Base-by-base conservation (phyloP, 2,329 filamentous ascomycete genomes). In the Cladosporium sp. region DNA sequence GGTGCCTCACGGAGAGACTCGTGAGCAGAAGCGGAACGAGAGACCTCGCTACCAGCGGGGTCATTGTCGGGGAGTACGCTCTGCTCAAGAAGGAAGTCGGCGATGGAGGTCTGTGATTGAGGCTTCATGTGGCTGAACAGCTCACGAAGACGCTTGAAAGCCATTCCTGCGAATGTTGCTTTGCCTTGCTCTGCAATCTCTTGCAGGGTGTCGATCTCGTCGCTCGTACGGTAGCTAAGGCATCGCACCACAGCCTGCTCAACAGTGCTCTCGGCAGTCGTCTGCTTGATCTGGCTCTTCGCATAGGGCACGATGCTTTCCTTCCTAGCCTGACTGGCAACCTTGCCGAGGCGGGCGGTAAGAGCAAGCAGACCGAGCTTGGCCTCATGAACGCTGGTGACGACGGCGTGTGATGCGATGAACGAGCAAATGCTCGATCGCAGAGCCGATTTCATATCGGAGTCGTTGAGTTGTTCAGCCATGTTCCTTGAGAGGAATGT, bases 121-220 rank as follows among this genome's bases (percentile, higher is more conserved):
- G 84, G 81, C 74, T 91, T 92, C 80, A 93, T 85, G 0, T 82
- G 84, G 3, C 86, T 76, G 92, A 93, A 97, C 67, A 94, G 85
- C 66, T 86, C 83, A 65, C 85, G 84, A 26, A 97, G 81, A 44
- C 90, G 88, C 50, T 83, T 80, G 74, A 96, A 94, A 28, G 89
- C 85, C 35, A 87, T 85, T 26, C 81, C 80, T 18, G 89, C 79
- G 52, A 96, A 60, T 18, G 11, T 83, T n/a, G 81, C 81, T 0
- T 81, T 71, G n/a, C 60, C 46, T 14, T 61, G 58, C 78, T 71
- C 78, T 12, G 80, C 79, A 63, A 86, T 80, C 1, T 80, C 79
- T 37, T 85, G 77, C 11, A 91, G 77, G 21, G 84, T 74, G 29
- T 82, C 77, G 3, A 89, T 73, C 33, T 88, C 86, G 58, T 89